A percentile compares a stretch with the other conserved stretches of the same genome.
Evolutionary conservation across 352 stramenopile species (phyloP).

Genomic region (Halophytophthora polymorphica): DNA sequence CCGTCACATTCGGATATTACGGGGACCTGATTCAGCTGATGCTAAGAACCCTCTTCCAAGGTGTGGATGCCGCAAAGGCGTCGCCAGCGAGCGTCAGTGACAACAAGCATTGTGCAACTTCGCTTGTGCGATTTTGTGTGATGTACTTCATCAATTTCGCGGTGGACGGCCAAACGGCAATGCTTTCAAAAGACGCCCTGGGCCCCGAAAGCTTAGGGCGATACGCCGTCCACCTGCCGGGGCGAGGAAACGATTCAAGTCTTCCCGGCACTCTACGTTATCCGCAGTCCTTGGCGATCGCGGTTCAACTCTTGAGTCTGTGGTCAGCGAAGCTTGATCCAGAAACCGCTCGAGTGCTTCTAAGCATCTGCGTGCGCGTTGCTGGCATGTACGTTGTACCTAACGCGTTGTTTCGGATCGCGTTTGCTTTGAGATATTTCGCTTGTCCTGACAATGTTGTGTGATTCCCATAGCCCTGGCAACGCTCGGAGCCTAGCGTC

Average conservation of each 20-base stretch:
- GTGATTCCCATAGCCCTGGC: constrained; percentile 14
- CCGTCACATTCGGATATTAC: no score
- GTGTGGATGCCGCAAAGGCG: not conserved
- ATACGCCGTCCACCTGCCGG: not conserved
- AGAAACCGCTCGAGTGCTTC: constrained; percentile 10
- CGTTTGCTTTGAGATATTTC: not conserved
- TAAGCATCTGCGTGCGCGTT: constrained; percentile 11
- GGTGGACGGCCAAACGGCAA: constrained; percentile 12
- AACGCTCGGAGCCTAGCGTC: constrained; percentile 24
- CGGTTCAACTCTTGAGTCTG: constrained; percentile 28
- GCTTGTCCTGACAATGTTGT: not conserved
- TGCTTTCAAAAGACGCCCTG: not conserved
- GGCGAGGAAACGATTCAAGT: not conserved
- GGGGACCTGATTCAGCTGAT: no score
- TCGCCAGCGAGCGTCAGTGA: not conserved
- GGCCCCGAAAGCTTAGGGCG: not conserved
- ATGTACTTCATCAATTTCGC: constrained; percentile 27
- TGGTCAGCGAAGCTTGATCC: constrained; percentile 11
- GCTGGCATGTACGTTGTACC: constrained; percentile 20
- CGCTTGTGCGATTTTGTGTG: constrained; percentile 17
- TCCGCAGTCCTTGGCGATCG: constrained; percentile 22
- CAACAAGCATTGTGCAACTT: not conserved
- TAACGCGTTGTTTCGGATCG: not conserved
- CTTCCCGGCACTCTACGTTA: constrained; percentile 10
- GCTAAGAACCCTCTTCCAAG: not conserved